Base-by-base conservation (phyloP, 139 green algal genomes). In the Chlamydomonas incerta region DNA sequence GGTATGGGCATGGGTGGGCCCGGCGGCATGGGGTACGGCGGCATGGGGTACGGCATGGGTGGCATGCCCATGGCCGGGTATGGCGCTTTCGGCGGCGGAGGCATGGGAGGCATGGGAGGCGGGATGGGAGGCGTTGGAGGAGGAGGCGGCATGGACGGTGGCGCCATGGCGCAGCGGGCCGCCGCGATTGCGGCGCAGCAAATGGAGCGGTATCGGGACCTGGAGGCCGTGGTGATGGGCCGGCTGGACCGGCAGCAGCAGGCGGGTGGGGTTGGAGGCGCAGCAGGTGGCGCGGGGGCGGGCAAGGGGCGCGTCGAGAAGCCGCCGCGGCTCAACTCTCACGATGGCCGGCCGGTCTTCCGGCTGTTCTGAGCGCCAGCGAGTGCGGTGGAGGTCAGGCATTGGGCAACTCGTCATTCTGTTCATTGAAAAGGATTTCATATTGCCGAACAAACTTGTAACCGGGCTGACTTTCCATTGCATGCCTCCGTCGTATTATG, bases 241-340 rank as follows among this genome's bases (percentile, higher is more conserved):
- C 62, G n/a, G 50, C 66, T 75, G 6, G 79, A 75, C 47, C 24
- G 63, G 29, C 76, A 72, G 76, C 73, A 68, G n/a, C 47, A 68
- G 41, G 41, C 41, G 41, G 41, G 6, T 50, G 41, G 41, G 6
- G 41, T 8, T 5, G 41, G 41, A 13, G 41, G 6, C 6, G 41
- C 6, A 13, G 41, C 41, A 8, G 41, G 41, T 8, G 41, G 41
- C 41, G 41, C 8, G 5, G 41, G 6, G 41, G 41, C 6, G 41
- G 41, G 41, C 41, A 60, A 62, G 60, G 23, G 2, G 34, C 17
- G 33, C 1, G 21, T 37, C 0, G 41, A 66, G 5, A n/a, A n/a
- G 60, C 18, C 60, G 9, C 41, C 0, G 23, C 20, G 79, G 18
- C 47, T 24, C n/a, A 74, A 75, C 47, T 83, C 77, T 1, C 77